Percentiles rank a stretch among this genome's conserved stretches.
These are phyloP conservation scores for Xylariaceae sp. DNA, from an alignment of 2,329 filamentous ascomycete genomes.

Conservation along the genomic window DNA sequence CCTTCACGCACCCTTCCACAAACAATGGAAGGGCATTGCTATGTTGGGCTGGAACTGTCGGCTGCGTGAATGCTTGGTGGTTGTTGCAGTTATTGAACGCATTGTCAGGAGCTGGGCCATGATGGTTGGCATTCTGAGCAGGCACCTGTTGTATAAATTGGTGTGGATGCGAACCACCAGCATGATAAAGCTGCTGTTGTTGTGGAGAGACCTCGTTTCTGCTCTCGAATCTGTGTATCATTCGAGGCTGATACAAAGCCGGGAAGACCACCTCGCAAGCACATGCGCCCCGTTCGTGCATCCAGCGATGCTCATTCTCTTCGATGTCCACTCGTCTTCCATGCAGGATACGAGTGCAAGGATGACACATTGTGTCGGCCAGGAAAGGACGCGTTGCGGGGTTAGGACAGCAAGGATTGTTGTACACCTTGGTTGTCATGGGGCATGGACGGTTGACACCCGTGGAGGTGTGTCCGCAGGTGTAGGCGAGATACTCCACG, in stretches of 20 bases:
- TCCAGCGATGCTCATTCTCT: conserved; percentile 40
- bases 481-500: conserved; percentile 42
- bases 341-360: conserved; percentile 38
- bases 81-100: no score
- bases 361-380: conserved; percentile 34
- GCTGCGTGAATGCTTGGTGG: background rate
- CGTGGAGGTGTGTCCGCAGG: conserved; percentile 43
- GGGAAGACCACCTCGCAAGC: conserved; percentile 37
- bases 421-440: conserved; percentile 35
- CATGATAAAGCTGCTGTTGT: background rate
- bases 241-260: conserved; percentile 32
- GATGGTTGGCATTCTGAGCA: background rate
- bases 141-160: background rate
- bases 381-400: conserved; percentile 32
- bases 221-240: conserved; percentile 20
- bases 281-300: conserved; percentile 42
- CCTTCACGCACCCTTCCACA: conserved; percentile 16
- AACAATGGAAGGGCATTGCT: conserved; percentile 11
- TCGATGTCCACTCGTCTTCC: conserved; percentile 37
- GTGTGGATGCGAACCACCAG: background rate
- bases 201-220: background rate
- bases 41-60: background rate
- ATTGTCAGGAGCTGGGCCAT: no score
- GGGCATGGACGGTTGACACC: conserved; percentile 41
- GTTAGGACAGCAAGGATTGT: conserved; percentile 33